A percentile compares a stretch with the other conserved stretches of the same genome.
phyloP scores from a whole-genome alignment of 352 stramenopile species.

The Phytophthora aleatoria region DNA sequence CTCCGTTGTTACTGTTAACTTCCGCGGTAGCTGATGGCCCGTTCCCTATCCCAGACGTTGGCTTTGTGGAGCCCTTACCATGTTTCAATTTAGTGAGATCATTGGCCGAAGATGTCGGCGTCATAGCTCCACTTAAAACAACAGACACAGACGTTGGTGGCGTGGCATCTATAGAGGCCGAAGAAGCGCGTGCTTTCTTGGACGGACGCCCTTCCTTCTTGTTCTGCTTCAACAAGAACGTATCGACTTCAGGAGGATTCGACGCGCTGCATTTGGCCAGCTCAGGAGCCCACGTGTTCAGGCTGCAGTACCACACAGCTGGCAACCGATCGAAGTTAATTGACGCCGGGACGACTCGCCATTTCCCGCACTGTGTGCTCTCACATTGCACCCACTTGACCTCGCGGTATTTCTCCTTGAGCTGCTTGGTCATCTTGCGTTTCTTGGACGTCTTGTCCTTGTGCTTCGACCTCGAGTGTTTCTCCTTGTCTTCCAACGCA shows the following conservation, averaged over 20 bases:
- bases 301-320: conserved; percentile 86
- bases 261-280: conserved; percentile 68
- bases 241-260: conserved; percentile 78
- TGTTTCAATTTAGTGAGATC: conserved; percentile 35
- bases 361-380: conserved; percentile 92
- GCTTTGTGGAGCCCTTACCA: conserved; percentile 29
- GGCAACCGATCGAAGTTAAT: conserved; percentile 91
- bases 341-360: conserved; percentile 92
- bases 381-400: conserved; percentile 97
- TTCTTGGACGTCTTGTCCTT: conserved; percentile 77
- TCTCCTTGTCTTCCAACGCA: conserved; percentile 34
- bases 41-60: conserved; percentile 18
- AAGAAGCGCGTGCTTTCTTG: conserved; percentile 55
- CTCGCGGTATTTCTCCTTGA: conserved; percentile 85
- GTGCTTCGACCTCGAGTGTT: conserved; percentile 42
- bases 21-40: conserved; percentile 5
- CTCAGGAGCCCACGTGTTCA: conserved; percentile 82
- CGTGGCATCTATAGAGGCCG: conserved; percentile 11
- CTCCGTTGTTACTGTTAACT: conserved; percentile 8
- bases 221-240: conserved; percentile 66
- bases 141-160: conserved; percentile 23
- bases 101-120: conserved; percentile 22
- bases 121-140: conserved; percentile 7
- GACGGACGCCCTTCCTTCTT: conserved; percentile 59
- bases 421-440: conserved; percentile 74